Conservation (phyloP, 495 filamentous ascomycete genomes). For the Gamarada debralockiae region DNA sequence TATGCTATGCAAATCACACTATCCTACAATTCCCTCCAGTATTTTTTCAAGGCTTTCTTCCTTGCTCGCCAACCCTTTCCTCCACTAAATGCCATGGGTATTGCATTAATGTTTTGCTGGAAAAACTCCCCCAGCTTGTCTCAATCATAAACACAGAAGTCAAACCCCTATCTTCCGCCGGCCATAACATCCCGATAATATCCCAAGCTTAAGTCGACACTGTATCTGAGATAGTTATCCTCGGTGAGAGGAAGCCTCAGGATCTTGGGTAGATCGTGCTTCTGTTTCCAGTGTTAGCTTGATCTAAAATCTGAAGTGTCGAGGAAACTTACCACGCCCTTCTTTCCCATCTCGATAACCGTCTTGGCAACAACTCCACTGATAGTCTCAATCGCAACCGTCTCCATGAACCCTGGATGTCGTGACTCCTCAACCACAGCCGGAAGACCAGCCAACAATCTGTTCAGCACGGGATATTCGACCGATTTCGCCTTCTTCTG, state of each 20-base stretch:
- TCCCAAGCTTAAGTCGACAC: constrained; percentile 60
- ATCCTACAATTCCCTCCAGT: constrained; percentile 9
- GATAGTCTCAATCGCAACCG: constrained; percentile 71
- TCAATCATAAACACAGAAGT: background rate
- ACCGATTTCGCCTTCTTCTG: constrained; percentile 26
- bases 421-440: constrained; percentile 54
- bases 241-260: constrained; percentile 68
- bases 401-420: constrained; percentile 64
- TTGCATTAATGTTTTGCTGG: constrained; percentile 3
- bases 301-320: background rate
- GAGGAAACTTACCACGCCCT: constrained; percentile 47
- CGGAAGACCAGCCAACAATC: constrained; percentile 60
- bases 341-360: constrained; percentile 52
- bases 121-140: background rate
- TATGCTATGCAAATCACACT: constrained; percentile 13
- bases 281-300: constrained; percentile 23
- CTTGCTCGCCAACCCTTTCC: constrained; percentile 21
- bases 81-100: constrained; percentile 8
- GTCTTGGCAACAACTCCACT: constrained; percentile 57
- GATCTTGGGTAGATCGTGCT: constrained; percentile 40
- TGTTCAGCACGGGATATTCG: constrained; percentile 42
- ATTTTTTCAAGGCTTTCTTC: constrained; percentile 20
- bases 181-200: constrained; percentile 47
- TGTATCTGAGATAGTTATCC: constrained; percentile 64
- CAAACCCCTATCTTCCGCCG: constrained; percentile 2